Conservation (phyloP, 306 rosid species). For the Begonia fuchsioides region DNA sequence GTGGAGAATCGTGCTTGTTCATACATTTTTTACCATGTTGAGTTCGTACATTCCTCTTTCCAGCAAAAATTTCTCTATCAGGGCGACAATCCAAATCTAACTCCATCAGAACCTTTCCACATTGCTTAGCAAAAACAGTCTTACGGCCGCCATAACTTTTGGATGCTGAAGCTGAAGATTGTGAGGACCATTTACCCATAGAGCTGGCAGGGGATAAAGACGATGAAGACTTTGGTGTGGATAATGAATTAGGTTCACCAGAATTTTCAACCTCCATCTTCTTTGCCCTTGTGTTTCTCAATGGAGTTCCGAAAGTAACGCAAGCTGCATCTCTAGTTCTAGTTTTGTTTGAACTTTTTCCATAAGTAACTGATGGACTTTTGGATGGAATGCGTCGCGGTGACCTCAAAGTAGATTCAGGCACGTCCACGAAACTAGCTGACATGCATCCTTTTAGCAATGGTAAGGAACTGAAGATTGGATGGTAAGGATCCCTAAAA, state of each 20-base stretch:
- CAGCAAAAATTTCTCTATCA: neutral
- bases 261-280: slow-evolving; percentile 9
- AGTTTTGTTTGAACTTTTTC: slow-evolving; percentile 7
- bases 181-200: slow-evolving; percentile 19
- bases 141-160: slow-evolving; percentile 1
- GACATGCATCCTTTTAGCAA: slow-evolving; percentile 11
- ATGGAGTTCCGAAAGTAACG: slow-evolving; percentile 9
- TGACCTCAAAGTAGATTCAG: slow-evolving; percentile 5
- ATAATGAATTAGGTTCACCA: neutral
- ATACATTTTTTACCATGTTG: neutral
- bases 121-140: neutral
- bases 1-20: slow-evolving; percentile 5
- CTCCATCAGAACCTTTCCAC: slow-evolving; percentile 5
- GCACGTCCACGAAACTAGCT: neutral
- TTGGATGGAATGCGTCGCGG: slow-evolving; percentile 1
- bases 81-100: slow-evolving; percentile 3
- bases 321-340: slow-evolving; percentile 4
- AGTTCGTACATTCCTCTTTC: slow-evolving; percentile 5
- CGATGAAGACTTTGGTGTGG: slow-evolving; percentile 16
- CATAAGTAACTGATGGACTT: slow-evolving; percentile 1
- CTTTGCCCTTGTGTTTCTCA: slow-evolving; percentile 2
- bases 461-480: slow-evolving; percentile 7
- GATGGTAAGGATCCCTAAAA: slow-evolving; percentile 5
- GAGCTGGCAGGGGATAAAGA: slow-evolving; percentile 15
- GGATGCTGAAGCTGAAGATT: slow-evolving; percentile 12